phyloP scores from a whole-genome alignment of 169 alveolate species.

The Eimeria acervulina region DNA sequence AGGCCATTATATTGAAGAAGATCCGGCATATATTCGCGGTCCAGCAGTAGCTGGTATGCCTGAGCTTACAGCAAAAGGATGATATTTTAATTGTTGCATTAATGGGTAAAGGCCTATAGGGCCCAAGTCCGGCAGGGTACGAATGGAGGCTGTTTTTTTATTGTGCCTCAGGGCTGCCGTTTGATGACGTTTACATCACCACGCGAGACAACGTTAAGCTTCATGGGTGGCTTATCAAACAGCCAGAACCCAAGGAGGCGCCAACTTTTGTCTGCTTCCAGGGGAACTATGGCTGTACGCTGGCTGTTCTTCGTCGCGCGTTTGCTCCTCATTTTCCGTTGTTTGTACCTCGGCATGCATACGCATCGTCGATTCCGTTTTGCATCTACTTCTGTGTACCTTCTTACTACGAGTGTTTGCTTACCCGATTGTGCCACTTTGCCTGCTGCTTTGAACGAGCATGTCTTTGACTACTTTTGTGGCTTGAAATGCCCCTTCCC shows the following conservation, averaged over 20 bases:
- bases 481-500: not conserved
- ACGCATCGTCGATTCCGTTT: not conserved
- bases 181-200: conserved; percentile 34
- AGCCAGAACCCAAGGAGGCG: conserved; percentile 19
- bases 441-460: not conserved
- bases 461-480: not conserved
- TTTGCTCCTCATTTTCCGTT: not conserved
- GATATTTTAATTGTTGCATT: not conserved
- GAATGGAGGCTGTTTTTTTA: not conserved
- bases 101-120: not conserved
- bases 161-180: conserved; percentile 1
- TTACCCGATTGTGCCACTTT: not conserved
- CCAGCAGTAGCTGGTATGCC: not conserved
- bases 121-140: not conserved
- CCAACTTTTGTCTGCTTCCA: conserved; percentile 81
- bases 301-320: not conserved
- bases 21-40: not conserved
- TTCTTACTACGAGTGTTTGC: not conserved
- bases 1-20: not conserved
- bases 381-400: not conserved
- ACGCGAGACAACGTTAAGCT: conserved; percentile 63
- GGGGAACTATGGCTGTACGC: conserved; percentile 62
- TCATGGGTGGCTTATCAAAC: conserved; percentile 46
- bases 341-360: not conserved
- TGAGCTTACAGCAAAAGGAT: not conserved